Evolutionary conservation across 2,329 filamentous ascomycete species (phyloP).

Genomic region (Epichloe bromicola): DNA sequence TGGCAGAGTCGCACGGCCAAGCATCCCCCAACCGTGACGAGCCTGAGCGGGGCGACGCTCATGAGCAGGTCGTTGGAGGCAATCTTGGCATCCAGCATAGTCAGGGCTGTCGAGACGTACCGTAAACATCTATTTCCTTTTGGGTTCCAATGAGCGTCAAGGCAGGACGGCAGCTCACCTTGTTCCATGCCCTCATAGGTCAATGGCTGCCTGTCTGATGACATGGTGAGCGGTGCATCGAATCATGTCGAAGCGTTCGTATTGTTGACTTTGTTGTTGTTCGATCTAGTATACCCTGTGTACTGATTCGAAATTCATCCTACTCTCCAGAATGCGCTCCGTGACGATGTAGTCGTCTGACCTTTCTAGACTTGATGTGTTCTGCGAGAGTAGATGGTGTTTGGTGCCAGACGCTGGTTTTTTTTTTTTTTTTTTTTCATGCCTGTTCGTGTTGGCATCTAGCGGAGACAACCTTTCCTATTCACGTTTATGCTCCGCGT

Average conservation of each 20-base stretch:
- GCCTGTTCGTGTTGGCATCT: neutral
- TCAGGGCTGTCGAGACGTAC: slow-evolving; percentile 7
- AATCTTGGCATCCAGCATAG: slow-evolving; percentile 12
- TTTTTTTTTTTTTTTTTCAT: neutral
- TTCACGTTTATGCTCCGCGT: neutral
- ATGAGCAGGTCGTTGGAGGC: slow-evolving; percentile 13
- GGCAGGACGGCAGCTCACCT: neutral
- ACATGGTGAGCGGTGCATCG: neutral
- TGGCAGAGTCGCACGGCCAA: slow-evolving; percentile 13
- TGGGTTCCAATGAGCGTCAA: neutral
- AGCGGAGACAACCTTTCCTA: no score
- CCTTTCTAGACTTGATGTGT: neutral
- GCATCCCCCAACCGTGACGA: slow-evolving; percentile 14
- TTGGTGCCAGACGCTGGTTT: neutral
- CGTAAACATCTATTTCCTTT: neutral
- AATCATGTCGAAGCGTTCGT: neutral
- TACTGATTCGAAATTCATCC: neutral
- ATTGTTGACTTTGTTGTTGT: neutral
- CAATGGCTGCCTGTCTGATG: neutral
- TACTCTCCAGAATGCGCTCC: neutral
- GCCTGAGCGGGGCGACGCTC: slow-evolving; percentile 15
- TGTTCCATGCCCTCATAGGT: neutral
- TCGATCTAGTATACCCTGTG: neutral
- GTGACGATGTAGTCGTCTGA: no score
- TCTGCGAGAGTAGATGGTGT: neutral